Base-by-base conservation (phyloP, 2,329 filamentous ascomycete species). In the Scytalidium sp. region DNA sequence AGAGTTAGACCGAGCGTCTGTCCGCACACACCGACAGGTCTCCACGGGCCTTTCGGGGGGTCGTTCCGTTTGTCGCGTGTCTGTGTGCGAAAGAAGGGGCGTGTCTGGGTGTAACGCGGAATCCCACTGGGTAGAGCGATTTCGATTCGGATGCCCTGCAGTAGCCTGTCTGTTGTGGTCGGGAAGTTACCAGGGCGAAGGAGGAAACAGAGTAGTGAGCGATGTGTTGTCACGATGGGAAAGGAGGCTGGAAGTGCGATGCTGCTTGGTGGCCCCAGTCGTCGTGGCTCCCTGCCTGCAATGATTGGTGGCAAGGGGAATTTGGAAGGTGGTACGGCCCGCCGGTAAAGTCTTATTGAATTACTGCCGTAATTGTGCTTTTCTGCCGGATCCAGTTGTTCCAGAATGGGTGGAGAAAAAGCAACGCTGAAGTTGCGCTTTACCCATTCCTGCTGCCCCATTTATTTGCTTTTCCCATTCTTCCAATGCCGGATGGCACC, bases 341-440 rank as follows among this genome's bases (percentile, higher is more conserved):
- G 32, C 32, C 32, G 32, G 32, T 15, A 36, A 36, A 36, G n/a
- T n/a, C n/a, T n/a, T n/a, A n/a, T n/a, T n/a, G n/a, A n/a, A n/a
- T n/a, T n/a, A n/a, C n/a, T n/a, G n/a, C n/a, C n/a, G n/a, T n/a
- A n/a, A n/a, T n/a, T n/a, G n/a, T n/a, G n/a, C n/a, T n/a, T n/a
- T n/a, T n/a, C n/a, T n/a, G n/a, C n/a, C n/a, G 56, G 54, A 58
- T 59, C 23, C 32, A 39, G 43, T 32, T 21, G 17, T 25, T 43
- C 17, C 17, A 47, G 46, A 20, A 4, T 19, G 19, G 21, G 9
- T 27, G 39, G 41, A 11, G 36, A 39, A 22, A 32, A 23, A 47
- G 22, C 17, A 32, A 32, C 44, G 41, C 46, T 52, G 49, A 40
- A 45, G 67, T 56, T 19, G 71, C 55, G 10, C n/a, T n/a, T n/a